Evolutionary conservation across 768 basidiomycete genomes (phyloP).

Genomic region (Agrocybe pediades): DNA sequence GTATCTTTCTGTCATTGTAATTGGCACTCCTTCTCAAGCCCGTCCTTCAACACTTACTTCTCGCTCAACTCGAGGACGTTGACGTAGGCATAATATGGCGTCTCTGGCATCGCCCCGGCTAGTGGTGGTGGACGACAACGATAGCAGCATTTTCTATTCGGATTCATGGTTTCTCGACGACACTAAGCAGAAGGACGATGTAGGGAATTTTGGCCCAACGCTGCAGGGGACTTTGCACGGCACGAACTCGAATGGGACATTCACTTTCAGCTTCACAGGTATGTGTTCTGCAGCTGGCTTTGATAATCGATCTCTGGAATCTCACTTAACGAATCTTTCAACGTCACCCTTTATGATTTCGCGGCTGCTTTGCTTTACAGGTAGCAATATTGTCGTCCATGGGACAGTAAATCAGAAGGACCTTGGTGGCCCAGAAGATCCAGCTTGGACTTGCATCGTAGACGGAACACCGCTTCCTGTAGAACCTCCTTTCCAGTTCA

Average conservation of each 20-base stretch:
- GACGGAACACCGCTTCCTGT: constrained; percentile 25
- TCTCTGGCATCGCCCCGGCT: constrained; percentile 8
- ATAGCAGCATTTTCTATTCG: constrained; percentile 20
- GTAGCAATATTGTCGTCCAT: constrained; percentile 24
- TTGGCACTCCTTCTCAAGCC: not conserved
- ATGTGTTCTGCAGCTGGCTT: not conserved
- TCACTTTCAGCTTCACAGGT: constrained; percentile 24
- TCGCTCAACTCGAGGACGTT: not conserved
- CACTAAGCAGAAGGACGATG: constrained; percentile 9
- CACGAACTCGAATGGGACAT: constrained; percentile 15
- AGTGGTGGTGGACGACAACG: constrained; percentile 24
- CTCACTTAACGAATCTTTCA: too few relatives aligned
- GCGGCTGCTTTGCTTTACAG: constrained; percentile 12
- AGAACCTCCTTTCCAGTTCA: constrained; percentile 17
- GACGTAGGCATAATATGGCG: not conserved
- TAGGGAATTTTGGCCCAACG: constrained; percentile 22
- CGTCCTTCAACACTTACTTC: not conserved
- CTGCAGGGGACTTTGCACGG: constrained; percentile 21
- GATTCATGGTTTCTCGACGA: constrained; percentile 12
- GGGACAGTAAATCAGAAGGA: constrained; percentile 22
- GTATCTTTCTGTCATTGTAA: not conserved
- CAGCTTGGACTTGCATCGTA: constrained; percentile 33
- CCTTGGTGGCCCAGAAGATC: constrained; percentile 19
- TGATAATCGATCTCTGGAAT: too few relatives aligned
- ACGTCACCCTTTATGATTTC: not conserved